Evolutionary conservation across 441 rosid species (phyloP).

Genomic region (Brassica hybrid): DNA sequence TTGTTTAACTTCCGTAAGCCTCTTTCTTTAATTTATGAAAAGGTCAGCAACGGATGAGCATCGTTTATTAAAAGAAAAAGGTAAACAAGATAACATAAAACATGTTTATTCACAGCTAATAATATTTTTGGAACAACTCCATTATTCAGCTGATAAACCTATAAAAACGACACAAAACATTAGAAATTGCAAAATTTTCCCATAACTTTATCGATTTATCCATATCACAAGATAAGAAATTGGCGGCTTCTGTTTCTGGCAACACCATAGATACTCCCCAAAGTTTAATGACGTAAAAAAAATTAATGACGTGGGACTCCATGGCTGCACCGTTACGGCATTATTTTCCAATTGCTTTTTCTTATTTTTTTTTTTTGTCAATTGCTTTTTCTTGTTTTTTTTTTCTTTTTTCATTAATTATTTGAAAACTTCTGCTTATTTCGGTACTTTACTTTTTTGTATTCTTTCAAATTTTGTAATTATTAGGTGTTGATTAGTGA

Average conservation of each 20-base stretch:
- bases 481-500: slow-evolving; percentile 28
- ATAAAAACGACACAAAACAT: not conserved
- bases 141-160: not conserved
- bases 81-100: slow-evolving; percentile 19
- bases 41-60: slow-evolving; percentile 33
- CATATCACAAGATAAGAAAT: slow-evolving; percentile 23
- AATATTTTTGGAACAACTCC: not conserved
- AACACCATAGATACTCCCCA: slow-evolving; percentile 21
- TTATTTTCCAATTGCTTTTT: not conserved
- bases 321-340: slow-evolving; percentile 38
- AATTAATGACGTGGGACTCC: slow-evolving; percentile 19
- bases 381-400: too few species aligned
- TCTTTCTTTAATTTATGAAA: slow-evolving; percentile 30
- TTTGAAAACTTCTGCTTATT: not conserved
- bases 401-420: not conserved
- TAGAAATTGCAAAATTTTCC: not conserved
- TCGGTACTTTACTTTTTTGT: slow-evolving; percentile 5
- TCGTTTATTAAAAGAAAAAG: slow-evolving; percentile 8
- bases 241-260: slow-evolving; percentile 41
- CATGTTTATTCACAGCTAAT: not conserved
- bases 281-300: slow-evolving; percentile 17
- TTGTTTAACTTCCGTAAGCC: not conserved
- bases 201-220: slow-evolving; percentile 14
- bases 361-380: not conserved
- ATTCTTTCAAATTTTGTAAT: slow-evolving; percentile 9